These are phyloP conservation scores for Acacia confusa DNA, from an alignment of 306 rosid species.

Conservation along the genomic window DNA sequence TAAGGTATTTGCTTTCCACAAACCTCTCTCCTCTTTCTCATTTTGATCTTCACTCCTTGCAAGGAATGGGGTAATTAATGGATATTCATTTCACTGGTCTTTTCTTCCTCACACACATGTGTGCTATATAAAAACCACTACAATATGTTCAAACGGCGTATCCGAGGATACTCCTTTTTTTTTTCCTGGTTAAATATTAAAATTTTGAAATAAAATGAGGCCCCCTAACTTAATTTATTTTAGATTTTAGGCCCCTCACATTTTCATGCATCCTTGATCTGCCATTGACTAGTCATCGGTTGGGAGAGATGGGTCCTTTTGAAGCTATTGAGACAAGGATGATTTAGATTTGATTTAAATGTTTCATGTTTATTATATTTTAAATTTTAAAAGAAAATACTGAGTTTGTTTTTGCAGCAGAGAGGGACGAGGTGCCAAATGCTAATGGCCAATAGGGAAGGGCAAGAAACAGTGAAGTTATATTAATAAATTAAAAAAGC, in stretches of 20 bases:
- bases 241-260: background rate
- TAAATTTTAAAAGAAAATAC: background rate
- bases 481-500: too few species aligned
- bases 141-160: too few species aligned
- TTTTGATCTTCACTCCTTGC: background rate
- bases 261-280: background rate
- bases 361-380: too few species aligned
- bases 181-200: too few species aligned
- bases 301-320: background rate
- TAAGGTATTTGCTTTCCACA: background rate
- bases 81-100: background rate
- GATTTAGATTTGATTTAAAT: too few species aligned
- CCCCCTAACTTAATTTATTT: background rate
- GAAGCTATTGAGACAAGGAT: background rate
- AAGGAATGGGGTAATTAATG: background rate
- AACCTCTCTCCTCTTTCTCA: background rate
- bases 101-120: background rate
- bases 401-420: too few species aligned
- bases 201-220: background rate
- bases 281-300: background rate
- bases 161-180: too few species aligned
- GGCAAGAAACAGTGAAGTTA: background rate
- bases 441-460: too few species aligned
- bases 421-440: too few species aligned
- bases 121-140: background rate